phyloP scores from a whole-genome alignment of 163 green algal genomes.

The Coccomyxa subellipsoidea region DNA sequence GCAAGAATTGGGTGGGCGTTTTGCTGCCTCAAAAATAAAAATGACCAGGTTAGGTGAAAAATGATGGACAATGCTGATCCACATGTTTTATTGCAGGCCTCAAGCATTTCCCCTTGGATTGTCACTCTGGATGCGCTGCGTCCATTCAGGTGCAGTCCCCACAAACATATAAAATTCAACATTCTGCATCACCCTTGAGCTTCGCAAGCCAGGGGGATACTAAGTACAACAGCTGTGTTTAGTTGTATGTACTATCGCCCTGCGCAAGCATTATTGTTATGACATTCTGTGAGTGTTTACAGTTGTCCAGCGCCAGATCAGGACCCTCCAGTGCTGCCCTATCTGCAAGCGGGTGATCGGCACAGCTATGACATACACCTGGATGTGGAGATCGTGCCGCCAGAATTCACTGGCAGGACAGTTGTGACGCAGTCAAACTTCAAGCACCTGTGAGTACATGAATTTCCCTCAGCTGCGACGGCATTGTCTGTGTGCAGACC shows the following conservation, averaged over 20 bases:
- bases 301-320: constrained; percentile 50
- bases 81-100: constrained; percentile 48
- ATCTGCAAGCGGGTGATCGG: constrained; percentile 54
- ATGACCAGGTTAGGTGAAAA: background rate
- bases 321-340: constrained; percentile 70
- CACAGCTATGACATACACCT: constrained; percentile 75
- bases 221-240: too few species aligned
- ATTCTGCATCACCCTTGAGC: too few species aligned
- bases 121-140: constrained; percentile 85
- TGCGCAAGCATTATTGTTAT: background rate
- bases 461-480: background rate
- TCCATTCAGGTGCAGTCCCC: constrained; percentile 68
- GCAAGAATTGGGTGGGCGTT: constrained; percentile 82
- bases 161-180: too few species aligned
- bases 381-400: constrained; percentile 55
- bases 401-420: background rate
- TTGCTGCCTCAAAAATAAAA: background rate
- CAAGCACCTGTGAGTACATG: constrained; percentile 51
- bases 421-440: constrained; percentile 63
- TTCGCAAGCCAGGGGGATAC: too few species aligned
- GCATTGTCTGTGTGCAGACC: too few species aligned
- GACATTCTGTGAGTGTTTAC: background rate
- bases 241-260: too few species aligned
- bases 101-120: constrained; percentile 88
- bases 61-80: background rate